These are phyloP conservation scores for Physcomitrium patens DNA, from an alignment of 225 moss, liverwort and hornwort genomes.

Conservation along the genomic window DNA sequence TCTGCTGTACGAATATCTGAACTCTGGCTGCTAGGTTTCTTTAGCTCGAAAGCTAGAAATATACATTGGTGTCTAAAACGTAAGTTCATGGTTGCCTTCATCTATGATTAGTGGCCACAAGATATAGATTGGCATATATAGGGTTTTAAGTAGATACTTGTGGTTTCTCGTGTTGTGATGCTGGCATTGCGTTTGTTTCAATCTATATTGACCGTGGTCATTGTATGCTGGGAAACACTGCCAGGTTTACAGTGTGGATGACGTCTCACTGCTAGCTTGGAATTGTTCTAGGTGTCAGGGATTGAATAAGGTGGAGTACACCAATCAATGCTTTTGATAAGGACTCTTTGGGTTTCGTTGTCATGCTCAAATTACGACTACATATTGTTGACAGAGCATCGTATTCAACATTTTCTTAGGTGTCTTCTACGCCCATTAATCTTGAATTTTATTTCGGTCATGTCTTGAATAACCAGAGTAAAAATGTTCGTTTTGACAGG, in stretches of 20 bases:
- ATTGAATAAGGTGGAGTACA: constrained; percentile 60
- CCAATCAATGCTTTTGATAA: constrained; percentile 4
- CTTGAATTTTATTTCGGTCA: background rate
- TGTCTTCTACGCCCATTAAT: constrained; percentile 3
- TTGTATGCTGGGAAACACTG: constrained; percentile 7
- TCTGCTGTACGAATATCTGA: constrained; percentile 63
- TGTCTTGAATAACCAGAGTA: constrained; percentile 8
- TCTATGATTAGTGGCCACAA: constrained; percentile 8
- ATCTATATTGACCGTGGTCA: constrained; percentile 1
- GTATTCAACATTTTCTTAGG: background rate
- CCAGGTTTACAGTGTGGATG: constrained; percentile 79
- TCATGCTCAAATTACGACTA: background rate
- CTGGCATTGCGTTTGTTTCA: background rate
- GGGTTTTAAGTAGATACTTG: constrained; percentile 5
- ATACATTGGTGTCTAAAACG: background rate
- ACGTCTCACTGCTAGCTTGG: constrained; percentile 69
- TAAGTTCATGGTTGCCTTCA: constrained; percentile 1
- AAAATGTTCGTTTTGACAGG: constrained; percentile 46
- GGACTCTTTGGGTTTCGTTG: background rate
- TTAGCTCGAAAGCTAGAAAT: background rate
- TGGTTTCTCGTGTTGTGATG: constrained; percentile 13
- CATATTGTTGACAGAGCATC: background rate
- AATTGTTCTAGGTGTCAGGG: constrained; percentile 89
- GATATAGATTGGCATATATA: constrained; percentile 4
- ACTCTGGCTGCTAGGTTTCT: constrained; percentile 19